A percentile compares a stretch with the other conserved stretches of the same genome.
Evolutionary conservation across 805 yeast genomes (phyloP).

Genomic region (Priceomyces medius): DNA sequence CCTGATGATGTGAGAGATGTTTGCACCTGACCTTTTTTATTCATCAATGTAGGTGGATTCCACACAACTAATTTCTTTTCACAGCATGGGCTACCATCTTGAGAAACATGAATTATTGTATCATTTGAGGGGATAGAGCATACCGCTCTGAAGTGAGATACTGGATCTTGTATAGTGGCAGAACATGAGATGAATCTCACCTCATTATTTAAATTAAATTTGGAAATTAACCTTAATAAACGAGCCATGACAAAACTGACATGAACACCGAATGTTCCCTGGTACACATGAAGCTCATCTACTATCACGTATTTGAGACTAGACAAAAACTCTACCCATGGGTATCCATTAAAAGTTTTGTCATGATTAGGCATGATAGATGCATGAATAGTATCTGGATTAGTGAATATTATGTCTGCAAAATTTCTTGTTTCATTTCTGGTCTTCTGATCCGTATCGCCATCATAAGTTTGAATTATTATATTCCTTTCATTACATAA

Average conservation of each 20-base stretch:
- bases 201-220: constrained; percentile 43
- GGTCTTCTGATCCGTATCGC: constrained; percentile 71
- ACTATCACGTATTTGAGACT: constrained; percentile 73
- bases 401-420: constrained; percentile 84
- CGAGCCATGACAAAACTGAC: constrained; percentile 85
- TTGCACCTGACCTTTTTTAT: constrained; percentile 50
- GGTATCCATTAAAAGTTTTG: constrained; percentile 16
- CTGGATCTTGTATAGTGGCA: constrained; percentile 83
- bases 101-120: constrained; percentile 52
- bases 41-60: constrained; percentile 73
- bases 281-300: constrained; percentile 83
- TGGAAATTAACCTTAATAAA: constrained; percentile 60
- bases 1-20: background rate
- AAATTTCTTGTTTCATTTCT: constrained; percentile 55
- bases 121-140: constrained; percentile 59
- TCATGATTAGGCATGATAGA: constrained; percentile 77
- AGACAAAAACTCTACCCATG: constrained; percentile 69
- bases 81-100: constrained; percentile 91
- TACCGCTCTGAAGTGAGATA: constrained; percentile 64
- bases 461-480: constrained; percentile 82
- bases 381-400: constrained; percentile 91
- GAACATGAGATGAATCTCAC: constrained; percentile 84
- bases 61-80: constrained; percentile 73
- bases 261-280: constrained; percentile 90
- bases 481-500: constrained; percentile 36